Percentiles rank a stretch among this genome's conserved stretches.
Conservation (phyloP, 2,329 filamentous ascomycete species). For the Botryotinia globosa region DNA sequence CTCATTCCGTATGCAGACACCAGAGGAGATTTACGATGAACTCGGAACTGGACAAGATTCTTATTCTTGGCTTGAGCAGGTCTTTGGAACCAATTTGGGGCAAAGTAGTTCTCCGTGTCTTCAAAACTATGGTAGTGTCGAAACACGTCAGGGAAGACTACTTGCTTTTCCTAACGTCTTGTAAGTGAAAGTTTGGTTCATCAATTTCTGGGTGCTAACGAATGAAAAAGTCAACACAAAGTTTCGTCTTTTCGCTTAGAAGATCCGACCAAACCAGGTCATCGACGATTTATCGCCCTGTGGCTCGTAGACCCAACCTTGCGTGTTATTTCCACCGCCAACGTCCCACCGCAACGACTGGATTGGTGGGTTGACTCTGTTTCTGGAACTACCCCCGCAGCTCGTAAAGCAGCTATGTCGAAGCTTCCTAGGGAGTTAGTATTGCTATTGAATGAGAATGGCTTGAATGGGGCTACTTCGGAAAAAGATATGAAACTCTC, state of each 20-base stretch:
- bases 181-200: background rate
- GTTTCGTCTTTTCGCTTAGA: constrained; percentile 50
- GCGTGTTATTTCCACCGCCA: constrained; percentile 50
- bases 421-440: constrained; percentile 19
- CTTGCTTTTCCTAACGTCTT: constrained; percentile 45
- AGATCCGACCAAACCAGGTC: constrained; percentile 51
- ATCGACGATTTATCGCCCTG: constrained; percentile 55
- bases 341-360: constrained; percentile 50
- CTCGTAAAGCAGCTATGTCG: background rate
- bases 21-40: background rate
- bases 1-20: constrained; percentile 42
- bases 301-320: constrained; percentile 57
- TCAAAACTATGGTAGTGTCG: constrained; percentile 44
- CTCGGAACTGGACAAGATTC: constrained; percentile 16
- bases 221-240: constrained; percentile 44
- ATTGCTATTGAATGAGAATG: constrained; percentile 19
- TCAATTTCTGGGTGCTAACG: background rate
- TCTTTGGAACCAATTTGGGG: constrained; percentile 24
- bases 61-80: constrained; percentile 25
- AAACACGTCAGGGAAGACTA: constrained; percentile 42
- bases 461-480: background rate
- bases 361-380: constrained; percentile 43
- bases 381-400: background rate
- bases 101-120: constrained; percentile 7
- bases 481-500: constrained; percentile 27